Conservation (phyloP, 2,329 filamentous ascomycete genomes). For the Alternaria rosae region DNA sequence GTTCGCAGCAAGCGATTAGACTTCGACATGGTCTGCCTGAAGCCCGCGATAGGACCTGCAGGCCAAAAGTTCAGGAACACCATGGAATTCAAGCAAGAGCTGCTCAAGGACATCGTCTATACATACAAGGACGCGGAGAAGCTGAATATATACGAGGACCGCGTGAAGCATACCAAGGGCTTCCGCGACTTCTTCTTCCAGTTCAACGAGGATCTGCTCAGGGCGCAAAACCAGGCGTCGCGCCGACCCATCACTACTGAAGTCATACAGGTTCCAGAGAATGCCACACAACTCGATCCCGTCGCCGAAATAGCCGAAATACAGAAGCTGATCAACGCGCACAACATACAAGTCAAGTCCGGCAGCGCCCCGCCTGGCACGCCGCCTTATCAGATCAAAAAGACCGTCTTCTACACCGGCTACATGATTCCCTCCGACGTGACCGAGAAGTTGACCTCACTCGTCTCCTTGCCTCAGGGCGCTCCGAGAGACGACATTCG, state of each 20-base stretch:
- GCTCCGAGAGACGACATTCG: slow-evolving; percentile 76
- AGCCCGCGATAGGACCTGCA: slow-evolving; percentile 81
- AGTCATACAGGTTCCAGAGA: slow-evolving; percentile 85
- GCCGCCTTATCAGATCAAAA: slow-evolving; percentile 74
- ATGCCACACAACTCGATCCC: slow-evolving; percentile 75
- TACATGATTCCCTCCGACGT: slow-evolving; percentile 81
- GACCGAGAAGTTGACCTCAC: slow-evolving; percentile 72
- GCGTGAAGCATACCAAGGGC: slow-evolving; percentile 71
- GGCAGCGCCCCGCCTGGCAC: slow-evolving; percentile 55
- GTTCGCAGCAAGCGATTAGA: slow-evolving; percentile 77
- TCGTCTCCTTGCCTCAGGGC: slow-evolving; percentile 70
- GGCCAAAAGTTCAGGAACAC: slow-evolving; percentile 82
- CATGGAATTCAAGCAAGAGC: slow-evolving; percentile 90
- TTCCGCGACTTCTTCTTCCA: slow-evolving; percentile 85
- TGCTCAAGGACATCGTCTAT: slow-evolving; percentile 80
- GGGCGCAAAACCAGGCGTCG: slow-evolving; percentile 52
- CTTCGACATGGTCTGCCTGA: slow-evolving; percentile 88
- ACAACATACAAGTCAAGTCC: slow-evolving; percentile 70
- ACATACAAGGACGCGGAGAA: slow-evolving; percentile 87
- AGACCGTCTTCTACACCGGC: slow-evolving; percentile 88
- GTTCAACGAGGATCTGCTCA: slow-evolving; percentile 71
- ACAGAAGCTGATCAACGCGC: slow-evolving; percentile 86
- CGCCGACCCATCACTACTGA: slow-evolving; percentile 75
- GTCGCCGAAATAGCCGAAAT: slow-evolving; percentile 82
- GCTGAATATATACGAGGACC: slow-evolving; percentile 73